phyloP scores from a whole-genome alignment of 2,329 filamentous ascomycete species.

The Aspergillus brasiliensis region DNA sequence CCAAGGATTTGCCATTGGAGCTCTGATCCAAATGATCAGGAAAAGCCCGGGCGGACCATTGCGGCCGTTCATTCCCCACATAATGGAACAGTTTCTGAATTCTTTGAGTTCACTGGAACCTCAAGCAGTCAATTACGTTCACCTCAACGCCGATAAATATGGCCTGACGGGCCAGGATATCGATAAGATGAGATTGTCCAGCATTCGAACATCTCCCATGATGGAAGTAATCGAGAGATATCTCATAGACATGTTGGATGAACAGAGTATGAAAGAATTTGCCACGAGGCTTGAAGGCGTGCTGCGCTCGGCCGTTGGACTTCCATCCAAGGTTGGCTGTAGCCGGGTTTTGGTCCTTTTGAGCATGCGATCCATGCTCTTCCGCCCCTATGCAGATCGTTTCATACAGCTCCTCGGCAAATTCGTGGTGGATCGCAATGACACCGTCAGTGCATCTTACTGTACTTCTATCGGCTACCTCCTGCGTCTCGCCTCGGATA shows the following conservation, averaged over 20 bases:
- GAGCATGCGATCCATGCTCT: slow-evolving; percentile 73
- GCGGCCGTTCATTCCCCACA: slow-evolving; percentile 75
- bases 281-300: slow-evolving; percentile 72
- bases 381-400: slow-evolving; percentile 71
- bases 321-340: slow-evolving; percentile 92
- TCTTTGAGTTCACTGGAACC: slow-evolving; percentile 87
- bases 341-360: slow-evolving; percentile 82
- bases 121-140: slow-evolving; percentile 86
- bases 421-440: slow-evolving; percentile 85
- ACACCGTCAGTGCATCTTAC: slow-evolving; percentile 88
- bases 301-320: slow-evolving; percentile 82
- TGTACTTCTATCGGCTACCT: slow-evolving; percentile 85
- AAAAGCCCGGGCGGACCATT: slow-evolving; percentile 76
- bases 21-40: slow-evolving; percentile 86
- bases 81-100: slow-evolving; percentile 78
- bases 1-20: slow-evolving; percentile 77
- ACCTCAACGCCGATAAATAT: slow-evolving; percentile 81
- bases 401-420: slow-evolving; percentile 80
- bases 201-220: slow-evolving; percentile 82
- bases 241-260: slow-evolving; percentile 76
- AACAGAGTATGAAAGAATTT: slow-evolving; percentile 72
- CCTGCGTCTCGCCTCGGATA: slow-evolving; percentile 64
- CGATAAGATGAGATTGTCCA: slow-evolving; percentile 79
- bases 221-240: slow-evolving; percentile 90
- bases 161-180: slow-evolving; percentile 87